Percentiles rank a stretch among this genome's conserved stretches.
phyloP scores from a whole-genome alignment of 2,329 filamentous ascomycete genomes.

The Aureobasidium leucospermi region DNA sequence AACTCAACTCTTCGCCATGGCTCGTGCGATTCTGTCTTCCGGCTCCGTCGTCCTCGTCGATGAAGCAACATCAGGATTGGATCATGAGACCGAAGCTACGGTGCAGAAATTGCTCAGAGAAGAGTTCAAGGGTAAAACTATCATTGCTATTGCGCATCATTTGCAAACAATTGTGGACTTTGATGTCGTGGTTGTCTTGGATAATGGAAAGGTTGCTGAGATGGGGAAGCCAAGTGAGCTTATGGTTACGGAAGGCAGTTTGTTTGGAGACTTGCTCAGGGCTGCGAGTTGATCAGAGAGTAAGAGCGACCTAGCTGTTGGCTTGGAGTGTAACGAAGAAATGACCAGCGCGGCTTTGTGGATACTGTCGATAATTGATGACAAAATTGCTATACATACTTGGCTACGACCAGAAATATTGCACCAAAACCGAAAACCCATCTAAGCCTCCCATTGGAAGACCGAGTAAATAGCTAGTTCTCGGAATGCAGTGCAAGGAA shows the following conservation, averaged over 20 bases:
- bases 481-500: no score
- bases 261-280: slow-evolving; percentile 14
- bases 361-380: no score
- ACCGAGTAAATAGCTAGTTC: no score
- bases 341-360: no score
- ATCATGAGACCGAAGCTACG: slow-evolving; percentile 20
- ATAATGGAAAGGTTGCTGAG: slow-evolving; percentile 43
- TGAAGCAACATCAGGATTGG: slow-evolving; percentile 32
- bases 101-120: slow-evolving; percentile 33
- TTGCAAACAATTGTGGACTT: slow-evolving; percentile 50
- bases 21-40: slow-evolving; percentile 38
- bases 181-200: slow-evolving; percentile 46
- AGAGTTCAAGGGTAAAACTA: slow-evolving; percentile 49
- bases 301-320: no score
- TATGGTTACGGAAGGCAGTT: slow-evolving; percentile 14
- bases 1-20: slow-evolving; percentile 44
- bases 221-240: slow-evolving; percentile 21
- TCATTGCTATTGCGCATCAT: slow-evolving; percentile 52
- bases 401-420: no score
- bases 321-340: no score
- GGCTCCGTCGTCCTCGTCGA: slow-evolving; percentile 40
- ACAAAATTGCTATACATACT: no score
- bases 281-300: neutral
- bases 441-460: no score
- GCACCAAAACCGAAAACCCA: no score